Evolutionary conservation across 192 early-diverging fungal species (phyloP), one percentile per base, ranked within the genome.

Genomic region (Mortierella alpina): DNA sequence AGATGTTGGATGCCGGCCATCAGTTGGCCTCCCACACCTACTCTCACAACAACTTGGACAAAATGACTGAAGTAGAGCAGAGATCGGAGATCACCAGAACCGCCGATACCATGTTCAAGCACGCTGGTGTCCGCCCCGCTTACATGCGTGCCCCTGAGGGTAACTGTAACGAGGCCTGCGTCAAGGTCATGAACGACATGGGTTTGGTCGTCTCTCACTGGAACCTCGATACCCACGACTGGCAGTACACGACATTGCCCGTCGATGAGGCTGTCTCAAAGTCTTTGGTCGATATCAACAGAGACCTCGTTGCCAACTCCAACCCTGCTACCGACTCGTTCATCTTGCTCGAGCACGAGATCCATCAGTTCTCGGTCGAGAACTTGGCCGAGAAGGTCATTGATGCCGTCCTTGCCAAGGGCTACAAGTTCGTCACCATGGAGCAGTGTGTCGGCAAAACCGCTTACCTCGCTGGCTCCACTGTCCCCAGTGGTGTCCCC

Each of bases 61-160:
- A 17, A 8, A 72, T 90, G 51, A 72, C 82, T 17, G 83, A 78
- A 39, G 83, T 74, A n/a, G 72, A 83, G 44, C 77, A 82, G 59
- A 73, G 73, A 17, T 53, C 52, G 13, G 86, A 87, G 66, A 68
- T 90, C 59, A 63, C 83, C 47, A 74, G 69, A 18, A 85, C 87
- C 18, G 83, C 87, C 23, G 86, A 86, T 11, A 69, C 77, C 14
- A 87, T 91, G 64, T 65, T 81, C 63, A 70, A 84, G 31, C 48
- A 84, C 18, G 83, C 85, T 46, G 88, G 88, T 46, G 78, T 90
- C 39, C 80, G 73, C 22, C 88, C 89, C 42, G 73, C 63, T 0
- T 91, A 89, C 73, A 85, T 91, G 64, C 85, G 92, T 57, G 88
- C 90, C n/a, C 90, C 90, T 2, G 90, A 82, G 76, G 88, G 88